These are phyloP conservation scores for Nyssa sinensis DNA, from an alignment of 148 eudicot species.

Conservation along the genomic window DNA sequence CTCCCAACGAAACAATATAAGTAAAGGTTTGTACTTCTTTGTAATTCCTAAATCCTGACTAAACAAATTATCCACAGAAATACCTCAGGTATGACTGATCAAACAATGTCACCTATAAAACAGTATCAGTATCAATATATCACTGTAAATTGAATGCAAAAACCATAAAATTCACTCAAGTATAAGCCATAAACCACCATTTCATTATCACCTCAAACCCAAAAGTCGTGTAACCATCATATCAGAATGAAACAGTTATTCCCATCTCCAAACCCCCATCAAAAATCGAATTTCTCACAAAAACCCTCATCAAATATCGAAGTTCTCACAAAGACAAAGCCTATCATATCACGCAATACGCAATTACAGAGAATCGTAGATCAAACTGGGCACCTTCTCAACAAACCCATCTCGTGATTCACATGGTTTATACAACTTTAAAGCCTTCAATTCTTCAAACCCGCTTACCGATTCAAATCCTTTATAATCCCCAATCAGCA, in stretches of 20 bases:
- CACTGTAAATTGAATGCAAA: not conserved
- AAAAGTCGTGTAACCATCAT: not conserved
- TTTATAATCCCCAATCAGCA: conserved; percentile 5
- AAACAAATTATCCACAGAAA: not conserved
- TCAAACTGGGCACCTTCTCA: not conserved
- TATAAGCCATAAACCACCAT: not conserved
- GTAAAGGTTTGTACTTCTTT: not conserved
- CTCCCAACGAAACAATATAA: not conserved
- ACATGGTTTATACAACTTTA: conserved; percentile 12
- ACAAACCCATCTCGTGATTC: too few species aligned
- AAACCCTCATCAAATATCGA: conserved; percentile 17
- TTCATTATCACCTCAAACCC: not conserved
- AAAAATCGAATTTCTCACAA: conserved; percentile 7
- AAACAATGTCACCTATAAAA: conserved; percentile 11
- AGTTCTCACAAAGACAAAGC: conserved; percentile 23
- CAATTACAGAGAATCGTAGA: conserved; percentile 12
- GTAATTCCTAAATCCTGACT: not conserved
- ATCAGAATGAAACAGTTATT: not conserved
- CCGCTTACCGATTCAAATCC: conserved; percentile 18
- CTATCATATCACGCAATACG: conserved; percentile 22
- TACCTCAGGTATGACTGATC: not conserved
- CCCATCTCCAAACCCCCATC: conserved; percentile 7
- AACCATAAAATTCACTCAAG: not conserved
- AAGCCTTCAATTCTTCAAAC: conserved; percentile 17
- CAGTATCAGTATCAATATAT: not conserved